A percentile compares a stretch with the other conserved stretches of the same genome.
Conservation (phyloP, 352 stramenopile species). For the Globisporangium parvum region DNA sequence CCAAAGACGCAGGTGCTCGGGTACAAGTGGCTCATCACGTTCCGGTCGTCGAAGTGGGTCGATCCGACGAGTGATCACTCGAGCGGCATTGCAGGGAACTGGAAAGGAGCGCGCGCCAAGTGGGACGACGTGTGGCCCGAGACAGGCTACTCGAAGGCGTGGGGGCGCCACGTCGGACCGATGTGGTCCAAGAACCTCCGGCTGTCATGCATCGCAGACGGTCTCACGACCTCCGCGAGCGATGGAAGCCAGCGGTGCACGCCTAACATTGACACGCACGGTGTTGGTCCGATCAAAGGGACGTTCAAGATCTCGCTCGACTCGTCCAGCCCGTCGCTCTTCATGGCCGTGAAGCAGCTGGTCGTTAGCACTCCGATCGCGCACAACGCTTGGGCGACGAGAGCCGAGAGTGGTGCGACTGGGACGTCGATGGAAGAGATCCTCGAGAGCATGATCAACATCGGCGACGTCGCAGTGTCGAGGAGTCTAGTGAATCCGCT, state of each 20-base stretch:
- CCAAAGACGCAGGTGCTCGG: conserved; percentile 64
- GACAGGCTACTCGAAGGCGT: conserved; percentile 93
- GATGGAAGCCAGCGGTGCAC: conserved; percentile 51
- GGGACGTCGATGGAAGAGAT: conserved; percentile 95
- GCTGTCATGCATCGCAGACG: conserved; percentile 54
- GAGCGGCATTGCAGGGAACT: conserved; percentile 85
- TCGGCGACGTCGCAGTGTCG: conserved; percentile 92
- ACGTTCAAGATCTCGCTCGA: conserved; percentile 90
- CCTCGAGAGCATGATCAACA: conserved; percentile 90
- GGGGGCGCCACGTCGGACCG: conserved; percentile 94
- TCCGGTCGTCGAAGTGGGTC: conserved; percentile 90
- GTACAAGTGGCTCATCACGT: conserved; percentile 92
- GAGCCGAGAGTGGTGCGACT: conserved; percentile 83
- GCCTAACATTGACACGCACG: conserved; percentile 17
- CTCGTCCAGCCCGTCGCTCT: conserved; percentile 36
- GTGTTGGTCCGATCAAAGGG: conserved; percentile 86
- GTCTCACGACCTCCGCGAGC: conserved; percentile 52
- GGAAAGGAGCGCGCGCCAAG: conserved; percentile 70
- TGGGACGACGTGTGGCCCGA: conserved; percentile 90
- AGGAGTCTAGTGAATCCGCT: conserved; percentile 73
- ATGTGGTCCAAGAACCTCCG: conserved; percentile 39
- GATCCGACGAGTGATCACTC: conserved; percentile 89
- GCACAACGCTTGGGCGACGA: conserved; percentile 91
- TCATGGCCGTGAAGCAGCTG: conserved; percentile 60
- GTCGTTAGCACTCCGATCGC: conserved; percentile 78